Conservation (phyloP, 257 asterid genomes). For the Solanum appendiculatum region DNA sequence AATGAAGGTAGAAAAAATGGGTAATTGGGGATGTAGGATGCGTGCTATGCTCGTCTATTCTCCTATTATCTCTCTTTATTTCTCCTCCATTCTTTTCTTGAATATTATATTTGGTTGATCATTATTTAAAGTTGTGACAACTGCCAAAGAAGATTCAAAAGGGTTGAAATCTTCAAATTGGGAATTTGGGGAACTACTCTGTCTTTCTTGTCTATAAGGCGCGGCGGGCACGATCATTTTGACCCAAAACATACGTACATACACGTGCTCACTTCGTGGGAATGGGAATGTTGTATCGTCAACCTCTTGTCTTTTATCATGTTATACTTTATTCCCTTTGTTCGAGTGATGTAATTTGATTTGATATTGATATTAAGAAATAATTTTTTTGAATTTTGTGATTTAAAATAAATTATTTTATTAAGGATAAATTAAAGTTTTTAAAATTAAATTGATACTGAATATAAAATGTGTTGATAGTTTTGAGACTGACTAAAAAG, state of each 20-base stretch:
- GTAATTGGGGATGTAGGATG: background rate
- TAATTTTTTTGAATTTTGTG: no score
- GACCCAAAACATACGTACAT: background rate
- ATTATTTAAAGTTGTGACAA: background rate
- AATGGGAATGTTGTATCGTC: background rate
- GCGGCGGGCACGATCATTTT: constrained; percentile 19
- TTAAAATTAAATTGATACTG: no score
- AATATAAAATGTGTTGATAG: no score
- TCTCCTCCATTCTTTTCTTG: background rate
- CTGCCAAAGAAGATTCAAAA: constrained; percentile 13
- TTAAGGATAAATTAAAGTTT: no score
- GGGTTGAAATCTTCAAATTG: constrained; percentile 27
- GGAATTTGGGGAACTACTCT: no score
- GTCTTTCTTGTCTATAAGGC: constrained; percentile 1
- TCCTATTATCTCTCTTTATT: background rate
- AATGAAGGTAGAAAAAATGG: background rate
- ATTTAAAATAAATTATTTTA: no score
- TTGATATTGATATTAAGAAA: no score
- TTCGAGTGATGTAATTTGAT: no score
- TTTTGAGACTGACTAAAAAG: no score
- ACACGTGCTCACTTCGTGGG: background rate
- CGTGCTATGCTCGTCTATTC: constrained; percentile 21
- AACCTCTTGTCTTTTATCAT: background rate
- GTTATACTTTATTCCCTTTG: background rate
- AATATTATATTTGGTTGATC: background rate